Percentiles rank a stretch among this genome's conserved stretches.
Conservation (phyloP, 2,329 filamentous ascomycete genomes). For the Xylariaceae sp. region DNA sequence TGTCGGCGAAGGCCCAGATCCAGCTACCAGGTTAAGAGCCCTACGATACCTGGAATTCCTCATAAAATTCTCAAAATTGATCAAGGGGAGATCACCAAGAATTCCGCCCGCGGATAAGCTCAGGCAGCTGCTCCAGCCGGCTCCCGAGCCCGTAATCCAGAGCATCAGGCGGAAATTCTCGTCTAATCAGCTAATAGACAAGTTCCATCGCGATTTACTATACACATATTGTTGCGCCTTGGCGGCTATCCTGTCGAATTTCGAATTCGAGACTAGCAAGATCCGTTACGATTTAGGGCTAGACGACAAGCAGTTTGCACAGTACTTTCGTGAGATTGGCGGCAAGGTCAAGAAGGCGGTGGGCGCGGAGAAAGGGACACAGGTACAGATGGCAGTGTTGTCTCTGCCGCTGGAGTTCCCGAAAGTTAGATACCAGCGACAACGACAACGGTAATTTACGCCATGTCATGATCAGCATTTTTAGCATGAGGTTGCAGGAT, state of each 20-base stretch:
- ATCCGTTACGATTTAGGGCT: slow-evolving; percentile 68
- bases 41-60: slow-evolving; percentile 58
- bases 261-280: slow-evolving; percentile 65
- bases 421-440: slow-evolving; percentile 44
- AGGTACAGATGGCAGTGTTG: slow-evolving; percentile 60
- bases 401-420: slow-evolving; percentile 80
- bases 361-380: slow-evolving; percentile 57
- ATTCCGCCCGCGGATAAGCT: slow-evolving; percentile 62
- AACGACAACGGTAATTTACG: slow-evolving; percentile 17
- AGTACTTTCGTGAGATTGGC: slow-evolving; percentile 74
- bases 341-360: slow-evolving; percentile 60
- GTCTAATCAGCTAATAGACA: slow-evolving; percentile 59
- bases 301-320: slow-evolving; percentile 64
- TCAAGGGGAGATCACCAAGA: slow-evolving; percentile 45
- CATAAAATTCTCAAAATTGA: slow-evolving; percentile 48
- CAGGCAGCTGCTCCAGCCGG: slow-evolving; percentile 50
- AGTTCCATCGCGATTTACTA: slow-evolving; percentile 67
- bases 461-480: neutral
- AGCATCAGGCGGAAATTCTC: slow-evolving; percentile 67
- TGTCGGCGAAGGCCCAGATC: slow-evolving; percentile 51
- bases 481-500: neutral
- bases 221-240: slow-evolving; percentile 70
- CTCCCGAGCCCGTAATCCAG: slow-evolving; percentile 60
- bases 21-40: slow-evolving; percentile 51
- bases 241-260: slow-evolving; percentile 68